These are phyloP conservation scores for Metarhizium brunneum DNA, from an alignment of 2,329 filamentous ascomycete genomes.

Conservation along the genomic window DNA sequence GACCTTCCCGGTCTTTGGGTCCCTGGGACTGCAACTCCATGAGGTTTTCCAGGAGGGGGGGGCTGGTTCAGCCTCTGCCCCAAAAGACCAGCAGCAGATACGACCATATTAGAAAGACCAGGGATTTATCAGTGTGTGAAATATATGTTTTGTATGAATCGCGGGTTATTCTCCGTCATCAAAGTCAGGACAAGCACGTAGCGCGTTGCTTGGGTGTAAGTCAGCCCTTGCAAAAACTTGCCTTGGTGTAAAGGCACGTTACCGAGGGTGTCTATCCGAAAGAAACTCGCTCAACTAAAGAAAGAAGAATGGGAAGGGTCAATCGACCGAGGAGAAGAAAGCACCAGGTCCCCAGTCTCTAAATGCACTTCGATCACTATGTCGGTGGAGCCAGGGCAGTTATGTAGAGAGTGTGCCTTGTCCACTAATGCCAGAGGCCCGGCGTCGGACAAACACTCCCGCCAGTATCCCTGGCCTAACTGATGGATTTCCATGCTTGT, in stretches of 20 bases:
- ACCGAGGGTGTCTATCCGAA: too few species aligned
- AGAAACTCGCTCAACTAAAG: too few species aligned
- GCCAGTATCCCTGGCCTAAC: not conserved
- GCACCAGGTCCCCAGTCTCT: too few species aligned
- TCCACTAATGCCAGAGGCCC: not conserved
- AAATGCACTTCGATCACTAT: not conserved
- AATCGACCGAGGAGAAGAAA: too few species aligned
- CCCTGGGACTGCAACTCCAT: conserved; percentile 67
- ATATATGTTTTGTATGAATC: too few species aligned
- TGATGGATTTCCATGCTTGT: not conserved
- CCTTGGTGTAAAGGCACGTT: too few species aligned
- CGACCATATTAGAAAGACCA: not conserved
- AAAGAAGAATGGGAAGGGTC: too few species aligned
- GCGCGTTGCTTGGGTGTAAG: too few species aligned
- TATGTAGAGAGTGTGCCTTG: not conserved
- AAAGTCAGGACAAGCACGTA: too few species aligned
- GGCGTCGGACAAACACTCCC: not conserved
- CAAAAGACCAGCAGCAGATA: not conserved
- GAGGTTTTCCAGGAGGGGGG: conserved; percentile 69
- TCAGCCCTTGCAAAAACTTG: too few species aligned
- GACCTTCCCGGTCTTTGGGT: conserved; percentile 63
- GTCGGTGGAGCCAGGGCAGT: not conserved
- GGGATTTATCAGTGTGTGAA: not conserved
- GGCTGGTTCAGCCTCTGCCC: conserved; percentile 43
- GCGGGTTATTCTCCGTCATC: not conserved